These are phyloP conservation scores for Heliamphora pulchella DNA, from an alignment of 179 eudicot species.

Conservation along the genomic window DNA sequence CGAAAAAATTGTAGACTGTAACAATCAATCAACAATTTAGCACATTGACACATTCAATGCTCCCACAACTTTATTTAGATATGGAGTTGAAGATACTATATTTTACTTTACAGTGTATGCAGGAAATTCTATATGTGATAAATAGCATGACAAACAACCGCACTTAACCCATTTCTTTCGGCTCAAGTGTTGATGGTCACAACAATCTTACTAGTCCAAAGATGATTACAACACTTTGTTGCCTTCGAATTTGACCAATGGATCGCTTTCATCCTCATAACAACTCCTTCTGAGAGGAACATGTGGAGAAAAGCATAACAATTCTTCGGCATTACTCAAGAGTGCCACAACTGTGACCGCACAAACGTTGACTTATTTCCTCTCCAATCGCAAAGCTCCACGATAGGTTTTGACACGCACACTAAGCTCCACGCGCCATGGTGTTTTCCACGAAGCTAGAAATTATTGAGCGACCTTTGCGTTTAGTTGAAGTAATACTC, in stretches of 20 bases:
- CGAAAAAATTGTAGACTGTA: too few species aligned
- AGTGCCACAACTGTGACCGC: background rate
- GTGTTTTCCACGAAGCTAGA: background rate
- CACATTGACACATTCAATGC: too few species aligned
- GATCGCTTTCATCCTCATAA: background rate
- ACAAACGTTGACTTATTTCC: background rate
- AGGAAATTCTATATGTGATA: background rate
- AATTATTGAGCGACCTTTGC: background rate
- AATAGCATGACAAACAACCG: constrained; percentile 1
- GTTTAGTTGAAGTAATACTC: background rate
- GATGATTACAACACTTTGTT: constrained; percentile 1
- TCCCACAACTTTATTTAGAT: background rate
- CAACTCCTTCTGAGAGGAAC: background rate
- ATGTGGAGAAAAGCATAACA: background rate
- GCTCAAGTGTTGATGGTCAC: constrained; percentile 9
- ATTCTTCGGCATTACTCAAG: constrained; percentile 13
- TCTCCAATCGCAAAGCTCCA: constrained; percentile 7
- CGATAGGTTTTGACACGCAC: background rate
- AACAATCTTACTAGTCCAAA: background rate
- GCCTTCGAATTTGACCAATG: constrained; percentile 13
- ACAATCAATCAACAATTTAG: too few species aligned
- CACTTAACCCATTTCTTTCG: constrained; percentile 15
- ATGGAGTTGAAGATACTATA: background rate
- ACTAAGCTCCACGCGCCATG: background rate
- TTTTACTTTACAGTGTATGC: background rate